Conservation (phyloP, 2,329 filamentous ascomycete genomes). For the Tolypocladium paradoxum region DNA sequence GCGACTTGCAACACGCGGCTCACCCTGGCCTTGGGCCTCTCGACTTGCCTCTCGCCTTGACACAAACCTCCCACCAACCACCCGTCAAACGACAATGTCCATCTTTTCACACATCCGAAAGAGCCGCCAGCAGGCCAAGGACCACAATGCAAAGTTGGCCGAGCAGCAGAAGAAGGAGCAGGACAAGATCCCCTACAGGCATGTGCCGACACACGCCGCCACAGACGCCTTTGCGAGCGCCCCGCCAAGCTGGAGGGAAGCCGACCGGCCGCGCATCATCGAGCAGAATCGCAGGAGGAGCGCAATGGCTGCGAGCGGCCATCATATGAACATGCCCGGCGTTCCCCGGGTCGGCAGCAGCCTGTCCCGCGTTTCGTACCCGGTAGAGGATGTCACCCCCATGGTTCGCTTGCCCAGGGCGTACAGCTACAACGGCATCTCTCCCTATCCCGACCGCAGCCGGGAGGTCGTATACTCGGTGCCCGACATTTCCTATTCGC, state of each 20-base stretch:
- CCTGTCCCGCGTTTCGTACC: constrained; percentile 36
- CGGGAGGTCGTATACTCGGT: constrained; percentile 21
- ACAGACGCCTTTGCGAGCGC: constrained; percentile 44
- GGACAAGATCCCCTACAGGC: constrained; percentile 36
- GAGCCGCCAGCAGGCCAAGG: constrained; percentile 44
- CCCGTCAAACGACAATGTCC: constrained; percentile 33
- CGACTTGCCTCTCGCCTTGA: not conserved
- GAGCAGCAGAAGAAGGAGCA: constrained; percentile 34
- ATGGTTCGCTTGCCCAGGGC: constrained; percentile 27
- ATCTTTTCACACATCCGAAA: constrained; percentile 44
- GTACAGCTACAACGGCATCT: constrained; percentile 32
- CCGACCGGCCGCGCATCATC: constrained; percentile 35
- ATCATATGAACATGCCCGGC: constrained; percentile 26
- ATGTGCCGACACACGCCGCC: constrained; percentile 52
- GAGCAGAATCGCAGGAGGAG: constrained; percentile 40
- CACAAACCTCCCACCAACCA: not conserved
- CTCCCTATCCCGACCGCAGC: constrained; percentile 13
- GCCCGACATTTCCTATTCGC: constrained; percentile 12
- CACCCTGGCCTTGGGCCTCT: not conserved
- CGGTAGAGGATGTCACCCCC: constrained; percentile 28
- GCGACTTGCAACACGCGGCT: not conserved
- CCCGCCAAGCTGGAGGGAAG: constrained; percentile 37
- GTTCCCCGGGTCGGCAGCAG: constrained; percentile 36
- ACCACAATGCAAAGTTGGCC: constrained; percentile 36
- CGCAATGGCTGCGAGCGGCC: constrained; percentile 31